Conservation (phyloP, 495 filamentous ascomycete species). For the Neurospora sublineolata region DNA sequence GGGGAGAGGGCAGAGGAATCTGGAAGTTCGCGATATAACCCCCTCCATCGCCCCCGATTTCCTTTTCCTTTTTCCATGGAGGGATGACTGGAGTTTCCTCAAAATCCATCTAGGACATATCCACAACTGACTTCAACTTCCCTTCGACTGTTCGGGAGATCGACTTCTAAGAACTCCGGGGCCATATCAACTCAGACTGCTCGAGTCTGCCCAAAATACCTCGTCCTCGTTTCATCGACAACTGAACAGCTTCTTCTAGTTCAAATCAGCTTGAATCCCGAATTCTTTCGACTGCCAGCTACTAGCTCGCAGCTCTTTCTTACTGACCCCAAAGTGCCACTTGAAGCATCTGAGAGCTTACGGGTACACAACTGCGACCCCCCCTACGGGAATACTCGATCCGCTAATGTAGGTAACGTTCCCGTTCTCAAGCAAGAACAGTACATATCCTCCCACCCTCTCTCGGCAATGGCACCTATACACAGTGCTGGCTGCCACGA, state of each 20-base stretch:
- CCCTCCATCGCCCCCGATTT: background rate
- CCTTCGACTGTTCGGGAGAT: background rate
- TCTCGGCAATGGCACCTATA: background rate
- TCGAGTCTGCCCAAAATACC: background rate
- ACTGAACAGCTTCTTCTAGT: background rate
- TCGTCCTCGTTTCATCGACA: background rate
- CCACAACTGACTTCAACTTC: background rate
- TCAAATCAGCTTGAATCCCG: background rate
- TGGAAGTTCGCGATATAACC: background rate
- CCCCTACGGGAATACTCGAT: background rate
- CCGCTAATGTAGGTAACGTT: background rate
- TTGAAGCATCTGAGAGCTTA: background rate
- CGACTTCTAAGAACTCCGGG: background rate
- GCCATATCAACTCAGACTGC: background rate
- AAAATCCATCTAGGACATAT: background rate
- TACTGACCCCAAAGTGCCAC: background rate
- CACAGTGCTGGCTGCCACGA: background rate
- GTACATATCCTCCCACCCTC: background rate
- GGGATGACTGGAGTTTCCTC: background rate
- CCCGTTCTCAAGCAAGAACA: background rate
- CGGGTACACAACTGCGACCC: background rate
- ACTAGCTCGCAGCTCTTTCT: background rate
- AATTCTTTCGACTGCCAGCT: background rate
- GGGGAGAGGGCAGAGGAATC: background rate
- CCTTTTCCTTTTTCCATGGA: background rate